phyloP scores from a whole-genome alignment of 441 rosid genomes.

The Brassica hybrid region DNA sequence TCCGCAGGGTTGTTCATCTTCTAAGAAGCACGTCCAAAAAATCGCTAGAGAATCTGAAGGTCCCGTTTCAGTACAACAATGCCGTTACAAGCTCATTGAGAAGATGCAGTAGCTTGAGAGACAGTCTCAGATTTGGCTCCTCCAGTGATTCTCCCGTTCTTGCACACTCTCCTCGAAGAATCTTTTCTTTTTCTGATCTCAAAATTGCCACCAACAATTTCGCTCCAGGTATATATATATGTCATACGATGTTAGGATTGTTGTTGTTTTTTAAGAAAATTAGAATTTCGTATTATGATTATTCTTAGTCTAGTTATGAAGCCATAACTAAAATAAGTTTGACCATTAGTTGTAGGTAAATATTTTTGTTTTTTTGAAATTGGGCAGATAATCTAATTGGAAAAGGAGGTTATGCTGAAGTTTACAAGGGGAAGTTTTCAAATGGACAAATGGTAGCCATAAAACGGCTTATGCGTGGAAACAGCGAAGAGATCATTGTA shows the following conservation, averaged over 20 bases:
- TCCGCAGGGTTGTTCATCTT: background rate
- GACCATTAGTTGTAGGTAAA: background rate
- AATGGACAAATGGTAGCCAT: constrained; percentile 66
- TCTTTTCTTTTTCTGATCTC: background rate
- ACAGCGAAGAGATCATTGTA: constrained; percentile 58
- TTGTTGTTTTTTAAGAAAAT: no score
- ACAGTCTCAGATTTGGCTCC: background rate
- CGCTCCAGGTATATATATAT: background rate
- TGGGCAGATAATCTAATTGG: constrained; percentile 72
- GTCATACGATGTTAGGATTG: background rate
- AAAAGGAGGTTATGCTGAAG: constrained; percentile 87
- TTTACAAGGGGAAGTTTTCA: constrained; percentile 61
- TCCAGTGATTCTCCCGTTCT: background rate
- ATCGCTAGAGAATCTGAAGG: background rate
- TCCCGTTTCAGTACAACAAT: constrained; percentile 1
- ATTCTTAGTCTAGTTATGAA: background rate
- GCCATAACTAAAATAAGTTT: background rate
- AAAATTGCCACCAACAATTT: background rate
- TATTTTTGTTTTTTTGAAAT: background rate
- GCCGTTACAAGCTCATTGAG: background rate
- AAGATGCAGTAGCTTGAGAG: constrained; percentile 3
- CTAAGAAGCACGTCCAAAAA: constrained; percentile 2
- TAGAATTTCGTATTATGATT: background rate
- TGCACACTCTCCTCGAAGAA: background rate
- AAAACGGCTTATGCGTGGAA: constrained; percentile 66